Conservation (phyloP, 352 stramenopile species). For the Phytophthora tubulina region DNA sequence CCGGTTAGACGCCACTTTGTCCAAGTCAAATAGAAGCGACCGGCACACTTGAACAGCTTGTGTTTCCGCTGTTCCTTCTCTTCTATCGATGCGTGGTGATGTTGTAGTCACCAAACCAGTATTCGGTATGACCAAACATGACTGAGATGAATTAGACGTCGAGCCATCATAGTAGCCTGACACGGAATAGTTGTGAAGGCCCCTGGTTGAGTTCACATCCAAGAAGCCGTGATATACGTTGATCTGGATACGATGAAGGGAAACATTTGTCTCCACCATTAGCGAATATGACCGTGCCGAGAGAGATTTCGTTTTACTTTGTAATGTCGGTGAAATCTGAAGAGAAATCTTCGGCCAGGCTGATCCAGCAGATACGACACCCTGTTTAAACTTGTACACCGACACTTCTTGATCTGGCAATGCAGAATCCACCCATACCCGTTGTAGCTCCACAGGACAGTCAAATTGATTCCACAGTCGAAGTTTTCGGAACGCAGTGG, state of each 20-base stretch:
- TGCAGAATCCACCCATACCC: conserved; percentile 44
- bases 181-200: conserved; percentile 33
- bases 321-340: conserved; percentile 31
- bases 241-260: conserved; percentile 43
- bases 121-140: conserved; percentile 26
- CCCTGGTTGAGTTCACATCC: conserved; percentile 33
- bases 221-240: conserved; percentile 53
- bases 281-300: conserved; percentile 34
- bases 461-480: conserved; percentile 56
- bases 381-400: conserved; percentile 44
- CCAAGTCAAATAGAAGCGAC: conserved; percentile 54
- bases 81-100: conserved; percentile 29
- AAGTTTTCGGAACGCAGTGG: conserved; percentile 32
- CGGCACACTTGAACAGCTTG: conserved; percentile 46
- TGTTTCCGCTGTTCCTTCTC: conserved; percentile 11
- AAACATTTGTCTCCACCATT: conserved; percentile 56
- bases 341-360: conserved; percentile 47
- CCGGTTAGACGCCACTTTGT: conserved; percentile 44
- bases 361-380: conserved; percentile 27
- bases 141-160: conserved; percentile 9
- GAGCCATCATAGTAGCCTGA: conserved; percentile 32
- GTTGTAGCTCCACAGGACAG: conserved; percentile 50
- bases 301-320: conserved; percentile 8
- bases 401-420: conserved; percentile 30
- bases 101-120: conserved; percentile 17